Conservation (phyloP, 2,329 filamentous ascomycete genomes). For the Akanthomyces lecanii region DNA sequence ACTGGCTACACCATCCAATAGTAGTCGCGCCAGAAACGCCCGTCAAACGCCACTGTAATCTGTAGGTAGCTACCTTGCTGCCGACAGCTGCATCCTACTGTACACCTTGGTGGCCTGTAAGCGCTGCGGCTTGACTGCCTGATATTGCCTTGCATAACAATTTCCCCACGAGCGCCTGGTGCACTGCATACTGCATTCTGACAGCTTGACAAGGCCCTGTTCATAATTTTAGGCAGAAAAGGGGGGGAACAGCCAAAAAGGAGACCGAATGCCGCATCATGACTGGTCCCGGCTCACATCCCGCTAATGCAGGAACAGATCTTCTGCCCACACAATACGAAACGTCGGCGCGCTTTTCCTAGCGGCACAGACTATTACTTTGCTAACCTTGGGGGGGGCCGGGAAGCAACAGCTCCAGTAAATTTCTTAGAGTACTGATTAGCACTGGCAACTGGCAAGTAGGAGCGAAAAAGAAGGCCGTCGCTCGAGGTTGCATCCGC, state of each 20-base stretch:
- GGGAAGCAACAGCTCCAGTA: too few species aligned
- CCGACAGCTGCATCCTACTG: neutral
- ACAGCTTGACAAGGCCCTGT: neutral
- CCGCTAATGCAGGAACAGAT: constrained; percentile 22
- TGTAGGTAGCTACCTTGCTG: too few species aligned
- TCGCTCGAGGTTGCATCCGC: neutral
- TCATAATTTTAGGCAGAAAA: neutral
- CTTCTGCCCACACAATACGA: constrained; percentile 11
- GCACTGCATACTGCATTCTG: neutral
- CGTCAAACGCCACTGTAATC: neutral
- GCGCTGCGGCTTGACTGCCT: neutral
- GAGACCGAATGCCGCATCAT: neutral
- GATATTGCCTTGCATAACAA: neutral
- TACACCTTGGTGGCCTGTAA: neutral
- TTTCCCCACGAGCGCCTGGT: neutral
- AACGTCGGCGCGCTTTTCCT: constrained; percentile 12
- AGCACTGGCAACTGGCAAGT: neutral
- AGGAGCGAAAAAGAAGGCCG: neutral
- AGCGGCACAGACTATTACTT: constrained; percentile 2
- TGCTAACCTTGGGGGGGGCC: neutral
- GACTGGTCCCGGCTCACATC: neutral
- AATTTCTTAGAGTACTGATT: too few species aligned
- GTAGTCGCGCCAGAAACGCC: neutral
- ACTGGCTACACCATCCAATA: neutral
- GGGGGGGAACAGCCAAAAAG: neutral